These are phyloP conservation scores for Tympanopsis confertula DNA, from an alignment of 2,329 filamentous ascomycete species.

Conservation along the genomic window DNA sequence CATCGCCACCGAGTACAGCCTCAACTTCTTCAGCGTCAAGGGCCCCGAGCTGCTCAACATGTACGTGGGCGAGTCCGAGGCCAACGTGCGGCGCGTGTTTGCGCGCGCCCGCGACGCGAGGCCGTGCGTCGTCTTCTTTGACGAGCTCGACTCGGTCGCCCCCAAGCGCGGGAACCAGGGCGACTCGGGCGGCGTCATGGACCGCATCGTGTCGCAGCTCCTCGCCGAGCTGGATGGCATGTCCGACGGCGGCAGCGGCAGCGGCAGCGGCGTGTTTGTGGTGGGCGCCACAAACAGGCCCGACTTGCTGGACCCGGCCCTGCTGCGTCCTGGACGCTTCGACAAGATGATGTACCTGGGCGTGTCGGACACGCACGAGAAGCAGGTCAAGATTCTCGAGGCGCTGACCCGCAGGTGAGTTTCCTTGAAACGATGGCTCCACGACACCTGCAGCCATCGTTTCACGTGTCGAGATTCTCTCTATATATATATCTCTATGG, in stretches of 20 bases:
- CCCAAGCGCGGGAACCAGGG: constrained; percentile 95
- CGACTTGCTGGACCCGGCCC: constrained; percentile 79
- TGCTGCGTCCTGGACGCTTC: constrained; percentile 81
- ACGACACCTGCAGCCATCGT: too few species aligned
- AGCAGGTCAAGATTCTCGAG: constrained; percentile 88
- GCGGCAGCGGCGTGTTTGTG: constrained; percentile 57
- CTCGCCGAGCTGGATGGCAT: constrained; percentile 94
- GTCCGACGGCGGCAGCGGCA: constrained; percentile 69
- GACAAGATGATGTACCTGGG: constrained; percentile 98
- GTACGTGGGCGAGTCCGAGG: constrained; percentile 92
- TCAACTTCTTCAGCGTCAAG: constrained; percentile 92
- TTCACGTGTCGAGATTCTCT: too few species aligned
- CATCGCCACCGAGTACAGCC: constrained; percentile 83
- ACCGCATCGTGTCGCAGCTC: constrained; percentile 88
- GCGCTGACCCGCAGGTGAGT: constrained; percentile 85
- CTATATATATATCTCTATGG: background rate
- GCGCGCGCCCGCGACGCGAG: constrained; percentile 75
- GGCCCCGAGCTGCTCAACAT: constrained; percentile 86
- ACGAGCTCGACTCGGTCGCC: constrained; percentile 84
- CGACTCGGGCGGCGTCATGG: constrained; percentile 95
- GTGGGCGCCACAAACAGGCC: constrained; percentile 93
- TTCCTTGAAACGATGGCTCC: too few species aligned
- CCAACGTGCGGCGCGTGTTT: constrained; percentile 78
- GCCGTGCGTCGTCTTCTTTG: constrained; percentile 87
- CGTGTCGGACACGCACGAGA: constrained; percentile 91